A percentile compares a stretch with the other conserved stretches of the same genome.
Conservation (phyloP, 345 rosid genomes). For the Citrus reticulata region DNA sequence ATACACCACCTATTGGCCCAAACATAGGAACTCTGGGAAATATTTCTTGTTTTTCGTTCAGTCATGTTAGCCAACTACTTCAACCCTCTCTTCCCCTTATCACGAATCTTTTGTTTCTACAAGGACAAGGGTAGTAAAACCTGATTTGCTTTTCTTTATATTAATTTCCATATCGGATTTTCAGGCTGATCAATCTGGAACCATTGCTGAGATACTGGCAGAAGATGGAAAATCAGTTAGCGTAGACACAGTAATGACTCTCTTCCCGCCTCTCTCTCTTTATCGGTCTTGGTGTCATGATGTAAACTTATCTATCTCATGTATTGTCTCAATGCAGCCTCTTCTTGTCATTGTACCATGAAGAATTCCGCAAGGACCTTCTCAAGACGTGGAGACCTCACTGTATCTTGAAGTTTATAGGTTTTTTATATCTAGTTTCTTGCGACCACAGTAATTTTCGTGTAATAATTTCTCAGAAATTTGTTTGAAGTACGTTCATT, state of each 20-base stretch:
- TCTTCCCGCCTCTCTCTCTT: constrained; percentile 7
- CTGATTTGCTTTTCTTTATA: background rate
- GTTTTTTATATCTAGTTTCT: constrained; percentile 1
- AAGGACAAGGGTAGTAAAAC: too few relatives aligned
- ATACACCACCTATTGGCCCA: background rate
- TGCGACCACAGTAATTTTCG: constrained; percentile 13
- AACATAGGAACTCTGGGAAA: background rate
- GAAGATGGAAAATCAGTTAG: constrained; percentile 90
- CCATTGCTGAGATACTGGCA: constrained; percentile 63
- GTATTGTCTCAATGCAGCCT: constrained; percentile 52
- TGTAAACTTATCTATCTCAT: background rate
- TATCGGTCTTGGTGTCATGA: background rate
- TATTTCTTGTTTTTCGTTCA: background rate
- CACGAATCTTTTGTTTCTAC: background rate
- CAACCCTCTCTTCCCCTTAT: background rate
- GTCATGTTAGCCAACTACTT: background rate
- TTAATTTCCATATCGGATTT: constrained; percentile 5
- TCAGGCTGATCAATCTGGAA: constrained; percentile 96
- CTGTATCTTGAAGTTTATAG: background rate
- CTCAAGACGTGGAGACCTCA: constrained; percentile 7
- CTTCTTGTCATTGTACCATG: constrained; percentile 67
- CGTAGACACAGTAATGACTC: constrained; percentile 60
- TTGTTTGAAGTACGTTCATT: background rate
- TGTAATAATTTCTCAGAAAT: constrained; percentile 4
- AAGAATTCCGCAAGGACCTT: constrained; percentile 13